Percentiles rank a stretch among this genome's conserved stretches.
These are phyloP conservation scores for Xylariaceae sp. DNA, from an alignment of 2,329 filamentous ascomycete species.

Conservation along the genomic window DNA sequence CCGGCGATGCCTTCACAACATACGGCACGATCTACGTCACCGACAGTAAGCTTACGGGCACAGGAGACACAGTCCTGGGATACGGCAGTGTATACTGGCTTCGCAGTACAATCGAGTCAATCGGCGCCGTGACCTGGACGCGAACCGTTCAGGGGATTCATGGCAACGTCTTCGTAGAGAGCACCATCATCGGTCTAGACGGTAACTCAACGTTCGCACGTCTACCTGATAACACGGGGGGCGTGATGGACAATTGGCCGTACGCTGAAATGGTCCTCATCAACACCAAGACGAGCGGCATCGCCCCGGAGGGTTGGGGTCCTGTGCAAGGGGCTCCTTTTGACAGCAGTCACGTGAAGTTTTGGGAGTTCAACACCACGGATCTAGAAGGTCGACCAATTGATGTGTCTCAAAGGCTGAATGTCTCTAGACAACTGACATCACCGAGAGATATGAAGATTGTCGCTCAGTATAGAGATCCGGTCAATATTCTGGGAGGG, in stretches of 20 bases:
- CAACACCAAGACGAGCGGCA: conserved; percentile 8
- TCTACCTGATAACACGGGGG: conserved; percentile 11
- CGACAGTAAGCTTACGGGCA: conserved; percentile 7
- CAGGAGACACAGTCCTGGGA: conserved; percentile 10
- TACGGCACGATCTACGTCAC: conserved; percentile 10
- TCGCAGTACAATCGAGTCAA: conserved; percentile 7
- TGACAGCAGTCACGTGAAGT: conserved; percentile 8
- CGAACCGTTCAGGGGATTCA: conserved; percentile 12
- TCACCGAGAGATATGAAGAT: conserved; percentile 1
- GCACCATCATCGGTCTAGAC: conserved; percentile 7
- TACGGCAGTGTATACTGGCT: conserved; percentile 13
- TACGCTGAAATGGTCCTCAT: conserved; percentile 13
- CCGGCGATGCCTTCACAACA: conserved; percentile 11
- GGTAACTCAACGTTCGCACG: conserved; percentile 9
- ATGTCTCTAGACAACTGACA: conserved; percentile 8
- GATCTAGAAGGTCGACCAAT: conserved; percentile 3
- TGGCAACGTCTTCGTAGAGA: conserved; percentile 12
- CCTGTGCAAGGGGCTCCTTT: conserved; percentile 12
- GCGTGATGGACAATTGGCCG: conserved; percentile 14
- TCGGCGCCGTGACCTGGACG: conserved; percentile 11
- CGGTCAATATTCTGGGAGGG: conserved; percentile 8
- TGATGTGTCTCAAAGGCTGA: conserved; percentile 6
- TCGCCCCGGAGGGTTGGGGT: conserved; percentile 10
- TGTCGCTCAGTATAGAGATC: conserved; percentile 4
- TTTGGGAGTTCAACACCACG: conserved; percentile 15